phyloP scores from a whole-genome alignment of 768 basidiomycete species.

The Collybiopsis confluens region DNA sequence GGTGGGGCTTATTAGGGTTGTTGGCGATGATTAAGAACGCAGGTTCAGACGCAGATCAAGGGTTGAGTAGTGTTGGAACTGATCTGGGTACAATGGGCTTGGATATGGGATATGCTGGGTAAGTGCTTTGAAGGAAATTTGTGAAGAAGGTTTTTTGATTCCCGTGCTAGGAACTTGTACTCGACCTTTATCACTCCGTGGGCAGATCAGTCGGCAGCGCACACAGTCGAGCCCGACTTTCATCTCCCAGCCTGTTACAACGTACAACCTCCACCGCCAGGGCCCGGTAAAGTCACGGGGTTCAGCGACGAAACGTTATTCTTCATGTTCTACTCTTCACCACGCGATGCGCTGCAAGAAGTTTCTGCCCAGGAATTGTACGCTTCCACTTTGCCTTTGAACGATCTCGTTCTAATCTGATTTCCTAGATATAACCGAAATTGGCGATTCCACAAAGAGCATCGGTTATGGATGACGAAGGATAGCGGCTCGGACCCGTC shows the following conservation, averaged over 20 bases:
- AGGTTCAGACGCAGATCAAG: conserved; percentile 71
- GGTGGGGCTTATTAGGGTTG: conserved; percentile 89
- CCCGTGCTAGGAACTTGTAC: conserved; percentile 64
- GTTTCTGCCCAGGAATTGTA: conserved; percentile 93
- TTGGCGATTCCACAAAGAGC: conserved; percentile 95
- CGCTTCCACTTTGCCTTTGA: conserved; percentile 29
- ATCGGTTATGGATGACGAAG: conserved; percentile 82
- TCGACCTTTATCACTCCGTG: conserved; percentile 95
- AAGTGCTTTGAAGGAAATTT: conserved; percentile 26
- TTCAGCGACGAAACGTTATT: conserved; percentile 97
- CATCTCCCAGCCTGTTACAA: conserved; percentile 90
- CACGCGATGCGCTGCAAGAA: conserved; percentile 90
- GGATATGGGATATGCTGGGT: conserved; percentile 84
- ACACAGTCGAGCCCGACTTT: conserved; percentile 87
- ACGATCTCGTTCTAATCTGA: conserved; percentile 7
- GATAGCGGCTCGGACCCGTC: conserved; percentile 76
- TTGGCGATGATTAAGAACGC: conserved; percentile 85
- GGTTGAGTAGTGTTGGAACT: conserved; percentile 79
- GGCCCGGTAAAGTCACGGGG: conserved; percentile 70
- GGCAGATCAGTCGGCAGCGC: conserved; percentile 85
- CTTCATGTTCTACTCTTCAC: conserved; percentile 96
- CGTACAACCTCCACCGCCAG: conserved; percentile 83
- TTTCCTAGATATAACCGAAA: conserved; percentile 78
- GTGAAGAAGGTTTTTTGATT: background rate
- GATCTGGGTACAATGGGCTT: conserved; percentile 91